These are phyloP conservation scores for Theileria equi DNA, from an alignment of 169 alveolate species.

Conservation along the genomic window DNA sequence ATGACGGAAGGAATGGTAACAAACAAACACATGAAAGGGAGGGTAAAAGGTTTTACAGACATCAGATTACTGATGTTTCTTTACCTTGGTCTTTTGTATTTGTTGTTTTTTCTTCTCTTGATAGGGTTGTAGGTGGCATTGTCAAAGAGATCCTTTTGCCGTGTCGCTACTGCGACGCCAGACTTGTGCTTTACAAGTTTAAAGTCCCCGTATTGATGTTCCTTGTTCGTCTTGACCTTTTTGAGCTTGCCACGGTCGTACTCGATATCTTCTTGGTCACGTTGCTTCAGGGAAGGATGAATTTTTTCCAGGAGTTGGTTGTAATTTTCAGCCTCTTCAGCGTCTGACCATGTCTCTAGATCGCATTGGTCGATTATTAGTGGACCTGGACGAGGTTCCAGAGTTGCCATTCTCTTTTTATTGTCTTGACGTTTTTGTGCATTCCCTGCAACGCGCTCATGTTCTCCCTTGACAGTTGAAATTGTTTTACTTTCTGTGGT, in stretches of 20 bases:
- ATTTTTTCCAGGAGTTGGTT: constrained; percentile 1
- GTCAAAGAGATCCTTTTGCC: constrained; percentile 50
- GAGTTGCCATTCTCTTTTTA: too few relatives aligned
- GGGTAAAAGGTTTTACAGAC: too few relatives aligned
- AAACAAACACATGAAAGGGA: too few relatives aligned
- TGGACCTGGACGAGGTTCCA: too few relatives aligned
- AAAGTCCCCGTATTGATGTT: background rate
- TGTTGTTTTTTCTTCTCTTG: background rate
- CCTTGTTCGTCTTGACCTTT: constrained; percentile 15
- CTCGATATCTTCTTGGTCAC: constrained; percentile 45
- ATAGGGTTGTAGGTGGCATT: background rate
- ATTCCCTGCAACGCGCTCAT: too few relatives aligned
- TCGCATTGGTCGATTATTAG: too few relatives aligned
- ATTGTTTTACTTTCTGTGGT: too few relatives aligned
- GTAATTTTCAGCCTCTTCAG: constrained; percentile 25
- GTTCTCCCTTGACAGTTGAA: too few relatives aligned
- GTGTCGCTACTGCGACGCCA: constrained; percentile 23
- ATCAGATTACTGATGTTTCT: too few relatives aligned
- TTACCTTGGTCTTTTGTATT: constrained; percentile 7
- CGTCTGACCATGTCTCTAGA: constrained; percentile 51
- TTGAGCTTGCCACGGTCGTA: constrained; percentile 53
- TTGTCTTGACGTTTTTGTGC: too few relatives aligned
- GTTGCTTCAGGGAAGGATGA: constrained; percentile 17
- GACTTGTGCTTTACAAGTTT: constrained; percentile 21
- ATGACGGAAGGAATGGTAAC: too few relatives aligned